phyloP scores from a whole-genome alignment of 2,329 filamentous ascomycete species.

The Xylariaceae sp. region DNA sequence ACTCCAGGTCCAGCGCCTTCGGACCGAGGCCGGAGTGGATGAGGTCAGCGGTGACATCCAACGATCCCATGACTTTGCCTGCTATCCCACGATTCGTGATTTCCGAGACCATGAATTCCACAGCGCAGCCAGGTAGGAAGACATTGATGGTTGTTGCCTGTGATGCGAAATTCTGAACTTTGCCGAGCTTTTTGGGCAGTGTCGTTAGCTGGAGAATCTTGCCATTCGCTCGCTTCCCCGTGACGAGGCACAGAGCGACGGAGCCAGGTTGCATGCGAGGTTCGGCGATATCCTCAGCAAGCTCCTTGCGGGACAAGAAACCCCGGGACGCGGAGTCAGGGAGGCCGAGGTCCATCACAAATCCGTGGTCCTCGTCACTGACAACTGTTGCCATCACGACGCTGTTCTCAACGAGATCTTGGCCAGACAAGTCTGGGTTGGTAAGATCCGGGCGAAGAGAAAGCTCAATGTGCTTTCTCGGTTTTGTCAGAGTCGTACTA shows the following conservation, averaged over 20 bases:
- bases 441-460: slow-evolving; percentile 72
- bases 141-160: slow-evolving; percentile 82
- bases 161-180: slow-evolving; percentile 55
- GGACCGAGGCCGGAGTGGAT: slow-evolving; percentile 77
- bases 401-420: slow-evolving; percentile 65
- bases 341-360: slow-evolving; percentile 86
- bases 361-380: slow-evolving; percentile 93
- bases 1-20: slow-evolving; percentile 60
- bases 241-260: slow-evolving; percentile 77
- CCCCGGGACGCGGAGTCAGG: slow-evolving; percentile 61
- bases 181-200: slow-evolving; percentile 61
- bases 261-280: slow-evolving; percentile 71
- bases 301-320: slow-evolving; percentile 78
- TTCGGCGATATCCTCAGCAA: slow-evolving; percentile 58
- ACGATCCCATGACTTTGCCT: slow-evolving; percentile 85
- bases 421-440: slow-evolving; percentile 66
- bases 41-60: slow-evolving; percentile 85
- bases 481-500: slow-evolving; percentile 45
- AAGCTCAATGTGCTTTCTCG: slow-evolving; percentile 77
- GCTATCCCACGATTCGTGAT: slow-evolving; percentile 65
- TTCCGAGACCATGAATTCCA: slow-evolving; percentile 76
- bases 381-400: slow-evolving; percentile 81
- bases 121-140: slow-evolving; percentile 85
- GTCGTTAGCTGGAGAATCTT: slow-evolving; percentile 84
- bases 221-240: slow-evolving; percentile 64